These are phyloP conservation scores for Circinella umbellata DNA, from an alignment of 371 early-diverging fungal species.

Conservation along the genomic window DNA sequence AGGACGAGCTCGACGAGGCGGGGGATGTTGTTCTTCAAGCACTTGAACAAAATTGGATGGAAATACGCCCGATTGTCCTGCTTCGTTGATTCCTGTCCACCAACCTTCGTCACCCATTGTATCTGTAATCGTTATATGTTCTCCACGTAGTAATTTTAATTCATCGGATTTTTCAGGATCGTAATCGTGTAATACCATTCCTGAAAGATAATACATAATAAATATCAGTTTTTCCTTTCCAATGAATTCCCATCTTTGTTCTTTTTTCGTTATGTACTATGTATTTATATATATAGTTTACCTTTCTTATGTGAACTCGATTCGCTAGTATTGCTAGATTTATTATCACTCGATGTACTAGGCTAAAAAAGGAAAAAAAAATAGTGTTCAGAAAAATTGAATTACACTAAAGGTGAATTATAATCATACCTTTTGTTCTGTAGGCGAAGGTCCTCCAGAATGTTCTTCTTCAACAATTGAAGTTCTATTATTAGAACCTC, in stretches of 20 bases:
- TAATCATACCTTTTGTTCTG: background rate
- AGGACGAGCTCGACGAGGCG: conserved; percentile 46
- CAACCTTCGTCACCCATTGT: conserved; percentile 61
- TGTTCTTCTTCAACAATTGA: conserved; percentile 13
- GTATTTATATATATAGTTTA: background rate
- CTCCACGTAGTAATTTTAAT: conserved; percentile 47
- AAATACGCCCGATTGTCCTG: conserved; percentile 56
- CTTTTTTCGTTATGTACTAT: background rate
- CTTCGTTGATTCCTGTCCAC: conserved; percentile 65
- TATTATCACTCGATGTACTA: background rate
- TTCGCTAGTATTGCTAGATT: background rate
- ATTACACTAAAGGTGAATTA: background rate
- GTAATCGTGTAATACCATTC: conserved; percentile 61
- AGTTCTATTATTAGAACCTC: background rate
- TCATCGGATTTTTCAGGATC: conserved; percentile 61
- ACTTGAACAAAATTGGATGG: conserved; percentile 66
- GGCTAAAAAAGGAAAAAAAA: background rate
- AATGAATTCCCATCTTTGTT: no score
- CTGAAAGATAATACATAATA: conserved; percentile 16
- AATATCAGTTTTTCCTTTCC: background rate
- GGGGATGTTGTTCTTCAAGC: conserved; percentile 45
- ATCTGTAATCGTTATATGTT: conserved; percentile 55
- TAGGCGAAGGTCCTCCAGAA: background rate
- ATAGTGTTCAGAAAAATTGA: background rate
- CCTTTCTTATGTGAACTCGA: conserved; percentile 9